phyloP scores from a whole-genome alignment of 768 basidiomycete genomes.

The Tephrocybe sp. region DNA sequence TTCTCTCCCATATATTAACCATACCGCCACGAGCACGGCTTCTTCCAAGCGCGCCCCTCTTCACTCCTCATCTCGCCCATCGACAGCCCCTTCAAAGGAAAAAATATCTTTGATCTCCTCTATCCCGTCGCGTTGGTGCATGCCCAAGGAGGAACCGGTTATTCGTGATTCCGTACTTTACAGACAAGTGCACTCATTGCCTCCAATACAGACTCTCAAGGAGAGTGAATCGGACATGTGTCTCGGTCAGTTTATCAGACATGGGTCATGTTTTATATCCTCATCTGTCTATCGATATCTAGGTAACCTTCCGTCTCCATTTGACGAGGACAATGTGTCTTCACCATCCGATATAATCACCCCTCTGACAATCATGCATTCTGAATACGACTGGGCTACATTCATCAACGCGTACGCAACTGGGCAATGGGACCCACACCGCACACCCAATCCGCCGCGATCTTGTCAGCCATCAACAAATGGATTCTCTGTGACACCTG shows the following conservation, averaged over 20 bases:
- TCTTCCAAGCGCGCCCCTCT: slow-evolving; percentile 14
- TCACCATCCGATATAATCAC: background rate
- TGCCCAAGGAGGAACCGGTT: background rate
- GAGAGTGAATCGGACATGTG: slow-evolving; percentile 23
- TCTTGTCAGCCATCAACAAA: slow-evolving; percentile 15
- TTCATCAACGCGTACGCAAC: slow-evolving; percentile 77
- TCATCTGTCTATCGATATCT: slow-evolving; percentile 1
- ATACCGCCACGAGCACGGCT: background rate
- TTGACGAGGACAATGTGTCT: slow-evolving; percentile 12
- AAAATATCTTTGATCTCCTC: slow-evolving; percentile 43
- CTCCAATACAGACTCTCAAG: slow-evolving; percentile 23
- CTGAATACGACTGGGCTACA: slow-evolving; percentile 64
- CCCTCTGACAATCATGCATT: slow-evolving; percentile 9
- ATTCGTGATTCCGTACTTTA: background rate
- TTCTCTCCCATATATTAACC: background rate
- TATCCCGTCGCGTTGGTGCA: slow-evolving; percentile 19
- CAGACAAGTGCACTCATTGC: slow-evolving; percentile 7
- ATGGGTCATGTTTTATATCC: background rate
- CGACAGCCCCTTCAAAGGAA: slow-evolving; percentile 43
- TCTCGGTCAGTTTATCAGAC: slow-evolving; percentile 20
- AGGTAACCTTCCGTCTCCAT: slow-evolving; percentile 23
- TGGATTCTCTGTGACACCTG: slow-evolving; percentile 9
- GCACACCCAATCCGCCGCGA: slow-evolving; percentile 59
- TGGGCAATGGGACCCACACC: slow-evolving; percentile 80
- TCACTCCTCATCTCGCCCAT: slow-evolving; percentile 30